These are phyloP conservation scores for Aspergillus sp. DNA, from an alignment of 2,329 filamentous ascomycete genomes.

Conservation along the genomic window DNA sequence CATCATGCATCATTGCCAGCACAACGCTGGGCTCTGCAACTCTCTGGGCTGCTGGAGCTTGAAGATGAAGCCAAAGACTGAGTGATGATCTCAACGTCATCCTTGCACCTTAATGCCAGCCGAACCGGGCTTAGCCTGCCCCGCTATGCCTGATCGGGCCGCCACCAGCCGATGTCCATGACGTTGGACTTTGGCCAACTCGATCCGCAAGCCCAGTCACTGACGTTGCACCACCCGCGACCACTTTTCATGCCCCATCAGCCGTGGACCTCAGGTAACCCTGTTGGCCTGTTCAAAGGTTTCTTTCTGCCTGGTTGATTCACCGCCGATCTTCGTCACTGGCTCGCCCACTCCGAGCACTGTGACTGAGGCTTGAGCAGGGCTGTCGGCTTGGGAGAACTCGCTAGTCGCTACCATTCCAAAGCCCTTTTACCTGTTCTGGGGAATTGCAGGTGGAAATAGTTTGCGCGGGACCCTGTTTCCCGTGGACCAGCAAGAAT, in stretches of 20 bases:
- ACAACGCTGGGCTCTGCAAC: neutral
- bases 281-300: constrained; percentile 11
- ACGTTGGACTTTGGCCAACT: constrained; percentile 25
- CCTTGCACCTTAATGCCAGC: constrained; percentile 26
- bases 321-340: constrained; percentile 3
- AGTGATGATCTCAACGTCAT: constrained; percentile 36
- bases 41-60: neutral
- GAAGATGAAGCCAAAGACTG: constrained; percentile 1
- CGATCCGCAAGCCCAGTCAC: constrained; percentile 7
- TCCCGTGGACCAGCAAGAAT: constrained; percentile 37
- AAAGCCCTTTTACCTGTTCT: neutral
- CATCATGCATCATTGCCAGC: constrained; percentile 21
- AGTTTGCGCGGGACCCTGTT: neutral
- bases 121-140: constrained; percentile 20
- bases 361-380: neutral
- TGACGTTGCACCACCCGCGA: constrained; percentile 31
- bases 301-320: constrained; percentile 14
- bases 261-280: constrained; percentile 19
- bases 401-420: too few relatives aligned
- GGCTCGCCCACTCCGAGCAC: neutral
- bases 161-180: constrained; percentile 26
- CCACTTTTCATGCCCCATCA: constrained; percentile 9
- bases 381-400: neutral
- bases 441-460: neutral
- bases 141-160: constrained; percentile 20